phyloP scores from a whole-genome alignment of 305 asterid genomes.

The Ilex paraguariensis region DNA sequence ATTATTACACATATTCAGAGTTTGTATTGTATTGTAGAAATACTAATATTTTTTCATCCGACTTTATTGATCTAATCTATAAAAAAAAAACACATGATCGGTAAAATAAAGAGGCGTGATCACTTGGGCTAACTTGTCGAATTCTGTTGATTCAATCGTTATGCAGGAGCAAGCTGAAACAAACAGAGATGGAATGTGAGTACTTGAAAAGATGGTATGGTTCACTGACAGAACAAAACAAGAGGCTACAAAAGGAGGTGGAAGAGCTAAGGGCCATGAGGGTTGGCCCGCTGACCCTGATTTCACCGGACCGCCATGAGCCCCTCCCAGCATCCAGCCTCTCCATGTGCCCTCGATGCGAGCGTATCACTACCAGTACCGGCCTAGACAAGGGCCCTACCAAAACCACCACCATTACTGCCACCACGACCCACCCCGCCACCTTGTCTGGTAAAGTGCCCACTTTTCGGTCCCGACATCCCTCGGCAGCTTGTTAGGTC shows the following conservation, averaged over 20 bases:
- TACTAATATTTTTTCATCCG: too few species aligned
- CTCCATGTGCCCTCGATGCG: conserved; percentile 79
- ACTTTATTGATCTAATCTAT: too few species aligned
- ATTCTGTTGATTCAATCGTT: too few species aligned
- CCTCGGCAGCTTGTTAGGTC: conserved; percentile 22
- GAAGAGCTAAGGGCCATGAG: conserved; percentile 56
- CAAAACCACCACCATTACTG: conserved; percentile 4
- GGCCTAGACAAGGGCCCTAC: conserved; percentile 6
- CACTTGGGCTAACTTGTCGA: too few species aligned
- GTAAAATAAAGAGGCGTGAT: too few species aligned
- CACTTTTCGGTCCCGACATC: conserved; percentile 14
- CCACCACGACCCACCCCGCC: conserved; percentile 8
- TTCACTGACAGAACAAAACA: conserved; percentile 60
- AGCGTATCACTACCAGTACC: conserved; percentile 40
- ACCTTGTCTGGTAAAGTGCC: conserved; percentile 19
- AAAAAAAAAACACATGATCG: too few species aligned
- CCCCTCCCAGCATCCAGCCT: conserved; percentile 41
- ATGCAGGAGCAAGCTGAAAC: conserved; percentile 73
- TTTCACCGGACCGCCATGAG: conserved; percentile 18
- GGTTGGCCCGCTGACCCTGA: conserved; percentile 27
- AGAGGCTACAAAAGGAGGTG: conserved; percentile 53
- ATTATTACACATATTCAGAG: too few species aligned
- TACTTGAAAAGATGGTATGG: conserved; percentile 71
- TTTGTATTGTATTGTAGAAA: too few species aligned
- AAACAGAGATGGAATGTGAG: conserved; percentile 72